Percentiles rank a stretch among this genome's conserved stretches.
These are phyloP conservation scores for Hirsutella minnesotensis DNA, from an alignment of 2,329 filamentous ascomycete species.

Conservation along the genomic window DNA sequence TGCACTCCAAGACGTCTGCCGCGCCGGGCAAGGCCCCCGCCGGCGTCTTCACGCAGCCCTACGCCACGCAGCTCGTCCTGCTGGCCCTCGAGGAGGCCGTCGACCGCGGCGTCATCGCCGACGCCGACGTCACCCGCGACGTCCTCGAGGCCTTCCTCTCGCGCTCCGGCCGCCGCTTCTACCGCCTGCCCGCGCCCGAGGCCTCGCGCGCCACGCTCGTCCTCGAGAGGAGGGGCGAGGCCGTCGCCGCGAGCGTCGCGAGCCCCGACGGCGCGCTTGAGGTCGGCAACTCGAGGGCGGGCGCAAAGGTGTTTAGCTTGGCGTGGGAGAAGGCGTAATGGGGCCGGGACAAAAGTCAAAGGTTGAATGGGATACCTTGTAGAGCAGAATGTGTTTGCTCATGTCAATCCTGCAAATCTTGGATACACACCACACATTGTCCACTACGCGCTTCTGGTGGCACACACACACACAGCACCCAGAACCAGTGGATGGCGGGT, in stretches of 20 bases:
- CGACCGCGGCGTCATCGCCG: slow-evolving; percentile 36
- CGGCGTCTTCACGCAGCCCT: slow-evolving; percentile 71
- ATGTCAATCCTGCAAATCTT: too few relatives aligned
- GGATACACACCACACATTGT: too few relatives aligned
- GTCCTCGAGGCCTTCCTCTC: slow-evolving; percentile 43
- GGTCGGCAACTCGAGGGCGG: neutral
- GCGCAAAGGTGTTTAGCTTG: neutral
- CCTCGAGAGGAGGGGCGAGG: neutral
- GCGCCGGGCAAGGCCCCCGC: slow-evolving; percentile 45
- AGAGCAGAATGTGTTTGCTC: too few relatives aligned
- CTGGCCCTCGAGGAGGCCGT: slow-evolving; percentile 49
- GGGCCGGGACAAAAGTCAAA: too few relatives aligned
- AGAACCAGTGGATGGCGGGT: too few relatives aligned
- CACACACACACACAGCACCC: too few relatives aligned
- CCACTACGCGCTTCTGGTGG: too few relatives aligned
- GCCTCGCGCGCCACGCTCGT: neutral
- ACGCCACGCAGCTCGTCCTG: slow-evolving; percentile 53
- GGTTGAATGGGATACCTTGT: too few relatives aligned
- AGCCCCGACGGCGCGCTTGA: neutral
- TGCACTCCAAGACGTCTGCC: slow-evolving; percentile 38
- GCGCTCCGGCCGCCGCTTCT: slow-evolving; percentile 40
- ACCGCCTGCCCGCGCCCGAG: slow-evolving; percentile 13
- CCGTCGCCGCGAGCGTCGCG: neutral
- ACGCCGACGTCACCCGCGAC: slow-evolving; percentile 41
- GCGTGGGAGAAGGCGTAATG: neutral